These are phyloP conservation scores for Suhomyces tanzawaensis DNA, from an alignment of 805 yeast species.

Conservation along the genomic window DNA sequence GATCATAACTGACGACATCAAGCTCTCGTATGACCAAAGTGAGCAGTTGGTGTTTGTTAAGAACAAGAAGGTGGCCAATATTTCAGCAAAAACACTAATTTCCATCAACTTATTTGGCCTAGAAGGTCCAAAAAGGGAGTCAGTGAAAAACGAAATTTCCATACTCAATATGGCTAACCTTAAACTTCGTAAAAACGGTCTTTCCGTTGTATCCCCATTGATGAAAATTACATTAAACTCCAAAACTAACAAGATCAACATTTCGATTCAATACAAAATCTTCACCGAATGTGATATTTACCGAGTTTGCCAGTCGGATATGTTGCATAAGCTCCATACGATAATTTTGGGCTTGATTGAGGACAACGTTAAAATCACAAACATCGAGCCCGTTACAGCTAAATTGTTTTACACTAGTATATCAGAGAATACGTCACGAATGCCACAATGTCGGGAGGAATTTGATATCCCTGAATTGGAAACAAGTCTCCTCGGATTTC, in stretches of 20 bases:
- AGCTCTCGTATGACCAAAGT: constrained; percentile 8
- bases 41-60: constrained; percentile 10
- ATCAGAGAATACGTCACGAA: constrained; percentile 40
- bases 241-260: constrained; percentile 9
- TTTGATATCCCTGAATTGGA: constrained; percentile 43
- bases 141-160: constrained; percentile 14
- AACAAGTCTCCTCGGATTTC: constrained; percentile 48
- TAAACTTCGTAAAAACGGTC: constrained; percentile 11
- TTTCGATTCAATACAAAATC: constrained; percentile 15
- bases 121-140: not conserved
- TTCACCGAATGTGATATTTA: constrained; percentile 17
- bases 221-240: constrained; percentile 13
- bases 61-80: constrained; percentile 6
- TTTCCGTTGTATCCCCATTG: constrained; percentile 6
- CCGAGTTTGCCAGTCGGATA: constrained; percentile 17
- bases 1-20: constrained; percentile 13
- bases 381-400: constrained; percentile 18
- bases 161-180: constrained; percentile 11
- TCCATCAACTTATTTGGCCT: constrained; percentile 12
- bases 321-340: constrained; percentile 12
- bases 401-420: constrained; percentile 50
- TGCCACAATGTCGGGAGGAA: constrained; percentile 16
- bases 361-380: not conserved
- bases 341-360: not conserved
- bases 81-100: constrained; percentile 11